phyloP scores from a whole-genome alignment of 2,329 filamentous ascomycete species.

The Curvularia lunata region DNA sequence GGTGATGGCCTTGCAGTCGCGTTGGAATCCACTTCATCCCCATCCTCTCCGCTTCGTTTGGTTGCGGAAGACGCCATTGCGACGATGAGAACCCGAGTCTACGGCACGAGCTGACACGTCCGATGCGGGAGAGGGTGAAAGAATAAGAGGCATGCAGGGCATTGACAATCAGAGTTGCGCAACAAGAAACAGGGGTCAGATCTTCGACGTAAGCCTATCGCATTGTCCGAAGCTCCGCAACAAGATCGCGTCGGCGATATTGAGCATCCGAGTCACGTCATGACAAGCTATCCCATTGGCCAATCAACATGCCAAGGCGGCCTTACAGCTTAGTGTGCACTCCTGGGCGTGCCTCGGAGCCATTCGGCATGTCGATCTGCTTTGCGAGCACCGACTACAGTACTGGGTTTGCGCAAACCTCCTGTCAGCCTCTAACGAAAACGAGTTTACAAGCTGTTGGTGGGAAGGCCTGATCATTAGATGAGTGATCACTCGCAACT shows the following conservation, averaged over 20 bases:
- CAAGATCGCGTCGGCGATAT: neutral
- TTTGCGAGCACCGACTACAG: neutral
- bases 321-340: neutral
- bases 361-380: neutral
- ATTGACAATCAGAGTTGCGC: neutral
- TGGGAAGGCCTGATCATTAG: neutral
- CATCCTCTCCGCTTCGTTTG: conserved; percentile 10
- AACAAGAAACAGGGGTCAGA: conserved; percentile 1
- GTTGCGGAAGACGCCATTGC: conserved; percentile 22
- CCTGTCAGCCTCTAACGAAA: neutral
- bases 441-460: neutral
- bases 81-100: neutral
- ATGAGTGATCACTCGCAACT: too few species aligned
- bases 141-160: neutral
- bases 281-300: neutral
- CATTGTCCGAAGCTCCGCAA: conserved; percentile 22
- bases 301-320: neutral
- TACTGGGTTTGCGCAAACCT: neutral
- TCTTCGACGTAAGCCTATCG: neutral
- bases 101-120: neutral
- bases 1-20: conserved; percentile 16
- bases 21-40: conserved; percentile 21
- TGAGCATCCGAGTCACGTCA: neutral
- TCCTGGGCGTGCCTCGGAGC: neutral
- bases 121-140: neutral